Conservation (phyloP, 2,329 filamentous ascomycete genomes). For the Leptodontidium sp. region DNA sequence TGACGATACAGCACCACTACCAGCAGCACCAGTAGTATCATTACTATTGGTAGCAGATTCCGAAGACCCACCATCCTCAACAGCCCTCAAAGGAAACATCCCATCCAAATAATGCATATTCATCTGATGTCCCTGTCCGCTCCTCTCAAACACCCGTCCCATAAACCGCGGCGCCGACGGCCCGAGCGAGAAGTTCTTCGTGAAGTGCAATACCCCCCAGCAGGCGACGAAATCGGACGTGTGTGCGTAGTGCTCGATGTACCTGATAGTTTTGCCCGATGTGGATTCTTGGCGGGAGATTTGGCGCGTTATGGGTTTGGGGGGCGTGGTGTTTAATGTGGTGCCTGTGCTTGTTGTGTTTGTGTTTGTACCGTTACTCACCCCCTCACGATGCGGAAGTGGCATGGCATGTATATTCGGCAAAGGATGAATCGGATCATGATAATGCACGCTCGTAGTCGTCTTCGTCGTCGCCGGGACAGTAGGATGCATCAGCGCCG, state of each 20-base stretch:
- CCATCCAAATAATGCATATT: conserved; percentile 47
- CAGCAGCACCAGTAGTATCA: too few relatives aligned
- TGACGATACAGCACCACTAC: too few relatives aligned
- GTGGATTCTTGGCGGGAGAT: conserved; percentile 21
- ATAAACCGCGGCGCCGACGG: conserved; percentile 39
- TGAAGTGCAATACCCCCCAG: conserved; percentile 78
- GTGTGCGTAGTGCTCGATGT: conserved; percentile 85
- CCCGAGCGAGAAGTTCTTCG: conserved; percentile 18
- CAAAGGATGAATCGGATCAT: conserved; percentile 37
- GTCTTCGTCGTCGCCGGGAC: conserved; percentile 49
- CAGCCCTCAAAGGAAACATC: conserved; percentile 44
- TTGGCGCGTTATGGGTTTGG: neutral
- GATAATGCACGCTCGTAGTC: conserved; percentile 32
- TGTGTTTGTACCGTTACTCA: neutral
- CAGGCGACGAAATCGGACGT: conserved; percentile 76
- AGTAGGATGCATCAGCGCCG: conserved; percentile 49
- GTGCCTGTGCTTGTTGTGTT: neutral
- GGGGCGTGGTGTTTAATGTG: neutral
- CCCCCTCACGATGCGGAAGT: neutral
- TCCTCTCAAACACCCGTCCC: conserved; percentile 42
- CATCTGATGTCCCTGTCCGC: conserved; percentile 43
- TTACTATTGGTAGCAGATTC: neutral
- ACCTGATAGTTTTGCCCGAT: conserved; percentile 61
- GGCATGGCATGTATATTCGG: neutral
- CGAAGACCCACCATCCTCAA: neutral